phyloP scores from a whole-genome alignment of 768 basidiomycete genomes.

The Trametes maxima region DNA sequence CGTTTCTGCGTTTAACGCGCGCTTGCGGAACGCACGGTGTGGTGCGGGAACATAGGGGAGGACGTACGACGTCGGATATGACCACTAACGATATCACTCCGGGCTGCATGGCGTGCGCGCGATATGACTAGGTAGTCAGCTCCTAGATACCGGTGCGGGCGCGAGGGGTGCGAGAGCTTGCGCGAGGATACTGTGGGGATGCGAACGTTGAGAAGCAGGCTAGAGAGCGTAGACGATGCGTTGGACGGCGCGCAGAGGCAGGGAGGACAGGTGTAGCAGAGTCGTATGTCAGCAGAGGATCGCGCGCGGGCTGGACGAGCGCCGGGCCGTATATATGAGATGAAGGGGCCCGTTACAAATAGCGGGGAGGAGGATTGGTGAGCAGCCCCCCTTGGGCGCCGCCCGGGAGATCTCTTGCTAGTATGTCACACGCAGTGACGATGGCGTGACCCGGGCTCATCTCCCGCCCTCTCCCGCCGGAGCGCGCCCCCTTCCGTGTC shows the following conservation, averaged over 20 bases:
- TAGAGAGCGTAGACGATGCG: neutral
- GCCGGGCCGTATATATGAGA: slow-evolving; percentile 20
- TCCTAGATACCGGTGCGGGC: neutral
- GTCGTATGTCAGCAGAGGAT: slow-evolving; percentile 10
- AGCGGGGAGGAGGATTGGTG: slow-evolving; percentile 24
- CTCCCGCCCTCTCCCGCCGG: neutral
- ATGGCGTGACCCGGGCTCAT: slow-evolving; percentile 19
- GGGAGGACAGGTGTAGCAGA: neutral
- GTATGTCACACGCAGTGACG: slow-evolving; percentile 10
- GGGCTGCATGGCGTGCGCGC: slow-evolving; percentile 21
- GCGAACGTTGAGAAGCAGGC: slow-evolving; percentile 2
- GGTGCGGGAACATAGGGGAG: slow-evolving; percentile 10
- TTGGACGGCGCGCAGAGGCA: neutral
- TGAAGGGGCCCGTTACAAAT: slow-evolving; percentile 23
- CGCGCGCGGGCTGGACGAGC: slow-evolving; percentile 9
- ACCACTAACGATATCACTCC: slow-evolving; percentile 31
- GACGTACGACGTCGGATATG: slow-evolving; percentile 40
- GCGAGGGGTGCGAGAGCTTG: slow-evolving; percentile 2
- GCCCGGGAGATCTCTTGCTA: slow-evolving; percentile 1
- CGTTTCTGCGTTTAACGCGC: neutral
- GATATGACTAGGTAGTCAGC: neutral
- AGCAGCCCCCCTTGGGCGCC: slow-evolving; percentile 21
- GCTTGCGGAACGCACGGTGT: neutral
- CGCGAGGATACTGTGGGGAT: neutral
- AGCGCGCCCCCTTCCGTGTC: neutral